Conservation (phyloP, 129 eudicot species). For the Escallonia rubra region DNA sequence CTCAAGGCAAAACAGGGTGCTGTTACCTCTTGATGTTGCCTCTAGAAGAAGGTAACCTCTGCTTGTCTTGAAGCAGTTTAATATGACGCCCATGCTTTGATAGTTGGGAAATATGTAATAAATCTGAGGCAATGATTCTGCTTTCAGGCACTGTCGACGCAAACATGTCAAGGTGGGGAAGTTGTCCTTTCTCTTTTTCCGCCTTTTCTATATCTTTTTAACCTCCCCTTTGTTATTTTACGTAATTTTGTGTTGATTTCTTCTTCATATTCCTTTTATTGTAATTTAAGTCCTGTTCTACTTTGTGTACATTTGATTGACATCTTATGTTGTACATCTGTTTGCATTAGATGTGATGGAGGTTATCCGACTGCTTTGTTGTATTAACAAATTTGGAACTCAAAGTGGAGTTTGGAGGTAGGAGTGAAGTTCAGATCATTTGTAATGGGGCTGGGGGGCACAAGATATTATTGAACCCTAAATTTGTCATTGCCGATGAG, state of each 20-base stretch:
- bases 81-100: not conserved
- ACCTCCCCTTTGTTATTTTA: not conserved
- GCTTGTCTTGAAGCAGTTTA: not conserved
- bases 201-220: not conserved
- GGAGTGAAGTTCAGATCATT: too few relatives aligned
- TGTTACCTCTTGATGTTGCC: slow-evolving; percentile 29
- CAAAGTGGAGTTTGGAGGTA: too few relatives aligned
- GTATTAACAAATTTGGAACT: too few relatives aligned
- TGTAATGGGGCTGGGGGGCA: too few relatives aligned
- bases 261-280: too few relatives aligned
- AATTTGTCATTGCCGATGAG: too few relatives aligned
- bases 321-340: too few relatives aligned
- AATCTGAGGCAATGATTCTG: not conserved
- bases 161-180: not conserved
- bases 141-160: not conserved
- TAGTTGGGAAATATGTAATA: not conserved
- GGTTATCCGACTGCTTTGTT: too few relatives aligned
- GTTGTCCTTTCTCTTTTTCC: not conserved
- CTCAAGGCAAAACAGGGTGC: slow-evolving; percentile 58
- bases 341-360: too few relatives aligned
- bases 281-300: too few relatives aligned
- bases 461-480: too few relatives aligned
- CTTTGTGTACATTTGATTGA: too few relatives aligned
- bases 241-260: not conserved
- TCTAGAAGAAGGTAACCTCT: not conserved